These are phyloP conservation scores for Starmera quercuum DNA, from an alignment of 805 yeast genomes.

Conservation along the genomic window DNA sequence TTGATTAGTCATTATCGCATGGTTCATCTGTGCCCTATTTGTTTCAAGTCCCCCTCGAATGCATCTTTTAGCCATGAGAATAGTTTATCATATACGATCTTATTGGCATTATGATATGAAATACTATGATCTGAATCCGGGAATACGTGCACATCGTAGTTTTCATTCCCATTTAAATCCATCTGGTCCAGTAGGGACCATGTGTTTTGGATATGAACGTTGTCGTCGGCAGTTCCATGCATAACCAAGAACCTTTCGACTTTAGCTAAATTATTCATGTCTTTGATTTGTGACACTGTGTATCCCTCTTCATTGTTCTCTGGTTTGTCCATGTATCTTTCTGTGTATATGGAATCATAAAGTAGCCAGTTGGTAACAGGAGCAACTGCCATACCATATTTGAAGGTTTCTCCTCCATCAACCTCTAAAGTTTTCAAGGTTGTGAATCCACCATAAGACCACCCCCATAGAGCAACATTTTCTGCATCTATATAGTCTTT, in stretches of 20 bases:
- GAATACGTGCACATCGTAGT: constrained; percentile 72
- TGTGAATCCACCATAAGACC: constrained; percentile 96
- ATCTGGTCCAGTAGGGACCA: constrained; percentile 68
- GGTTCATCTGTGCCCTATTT: constrained; percentile 8
- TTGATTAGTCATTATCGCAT: too few species aligned
- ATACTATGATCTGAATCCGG: constrained; percentile 80
- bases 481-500: constrained; percentile 55
- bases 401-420: constrained; percentile 68
- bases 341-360: constrained; percentile 92
- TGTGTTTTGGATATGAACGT: constrained; percentile 91
- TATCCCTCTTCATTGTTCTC: constrained; percentile 62
- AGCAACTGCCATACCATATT: constrained; percentile 92
- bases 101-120: constrained; percentile 62
- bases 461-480: constrained; percentile 88
- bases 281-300: constrained; percentile 43
- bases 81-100: constrained; percentile 60
- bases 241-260: constrained; percentile 69
- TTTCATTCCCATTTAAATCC: constrained; percentile 64
- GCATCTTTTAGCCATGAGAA: constrained; percentile 60
- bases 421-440: constrained; percentile 82
- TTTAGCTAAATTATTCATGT: constrained; percentile 46
- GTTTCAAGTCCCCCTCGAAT: constrained; percentile 40
- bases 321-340: constrained; percentile 87
- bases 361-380: constrained; percentile 94
- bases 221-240: constrained; percentile 98